Percentiles rank a stretch among this genome's conserved stretches.
phyloP scores from a whole-genome alignment of 805 yeast species.

The Zygoascus flipseniorum region DNA sequence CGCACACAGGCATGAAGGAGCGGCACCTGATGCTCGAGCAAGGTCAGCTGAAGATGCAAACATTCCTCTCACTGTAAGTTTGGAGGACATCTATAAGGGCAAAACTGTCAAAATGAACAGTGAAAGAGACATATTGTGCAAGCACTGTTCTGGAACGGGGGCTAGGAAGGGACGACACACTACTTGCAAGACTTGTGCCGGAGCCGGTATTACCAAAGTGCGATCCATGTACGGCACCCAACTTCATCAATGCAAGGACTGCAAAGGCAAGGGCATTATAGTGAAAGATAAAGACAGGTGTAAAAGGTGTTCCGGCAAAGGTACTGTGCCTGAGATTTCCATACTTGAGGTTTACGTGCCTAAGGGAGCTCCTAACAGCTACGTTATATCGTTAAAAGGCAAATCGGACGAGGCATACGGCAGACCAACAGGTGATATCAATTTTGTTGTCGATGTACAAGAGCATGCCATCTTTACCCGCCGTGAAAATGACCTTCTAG shows the following conservation, averaged over 20 bases:
- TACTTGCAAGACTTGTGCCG: conserved; percentile 61
- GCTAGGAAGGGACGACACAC: conserved; percentile 47
- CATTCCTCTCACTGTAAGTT: conserved; percentile 53
- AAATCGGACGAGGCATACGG: conserved; percentile 76
- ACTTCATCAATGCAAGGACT: conserved; percentile 51
- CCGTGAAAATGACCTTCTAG: conserved; percentile 51
- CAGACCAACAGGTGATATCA: conserved; percentile 67
- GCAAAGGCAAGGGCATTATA: conserved; percentile 63
- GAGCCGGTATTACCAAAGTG: conserved; percentile 55
- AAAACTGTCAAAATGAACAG: conserved; percentile 67
- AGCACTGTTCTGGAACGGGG: conserved; percentile 73
- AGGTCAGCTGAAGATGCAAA: conserved; percentile 53
- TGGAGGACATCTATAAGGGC: conserved; percentile 75
- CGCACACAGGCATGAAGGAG: conserved; percentile 3
- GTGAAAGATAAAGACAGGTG: conserved; percentile 64
- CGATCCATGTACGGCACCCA: conserved; percentile 57
- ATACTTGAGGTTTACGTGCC: conserved; percentile 68
- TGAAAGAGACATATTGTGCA: conserved; percentile 65
- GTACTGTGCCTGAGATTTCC: conserved; percentile 54
- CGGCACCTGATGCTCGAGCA: conserved; percentile 1
- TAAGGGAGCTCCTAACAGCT: conserved; percentile 60
- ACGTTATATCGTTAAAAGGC: conserved; percentile 49
- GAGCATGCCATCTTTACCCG: conserved; percentile 45
- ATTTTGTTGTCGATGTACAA: conserved; percentile 49
- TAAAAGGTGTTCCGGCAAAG: conserved; percentile 62